Base-by-base conservation (phyloP, 176 grass and related monocot species). In the Aegilops tauschii region DNA sequence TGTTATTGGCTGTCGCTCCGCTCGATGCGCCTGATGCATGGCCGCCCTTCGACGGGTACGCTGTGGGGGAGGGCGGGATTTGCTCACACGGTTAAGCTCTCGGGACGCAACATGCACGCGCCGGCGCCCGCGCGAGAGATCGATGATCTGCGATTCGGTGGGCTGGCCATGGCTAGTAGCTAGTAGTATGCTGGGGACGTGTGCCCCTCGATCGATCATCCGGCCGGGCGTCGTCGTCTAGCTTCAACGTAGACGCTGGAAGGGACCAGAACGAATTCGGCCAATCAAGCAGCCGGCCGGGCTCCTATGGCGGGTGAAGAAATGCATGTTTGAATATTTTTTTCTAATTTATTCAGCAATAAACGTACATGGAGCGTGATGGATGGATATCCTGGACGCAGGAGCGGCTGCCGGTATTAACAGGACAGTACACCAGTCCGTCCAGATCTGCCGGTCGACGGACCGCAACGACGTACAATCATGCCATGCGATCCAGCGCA, bases 41-140 rank as follows among this genome's bases (percentile, higher is more conserved):
- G 28, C 74, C 84, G 75, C 14, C 61, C 37, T 88, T 54, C 64
- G 82, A 70, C 77, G 76, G 61, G 76, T 82, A 85, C 64, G 90
- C 86, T 87, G 45, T 69, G 63, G 77, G 77, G 49, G 13, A 5
- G 13, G 20, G 14, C 77, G 69, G 37, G 82, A 81, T 84, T 58
- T 84, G 52, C 67, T 35, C 80, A 49, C 81, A 50, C 81, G 76
- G 76, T 81, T 20, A 36, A 74, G 61, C 75, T 54, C 56, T 31
- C 17, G 80, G 31, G 80, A 84, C 75, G 89, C 88, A 50, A 90
- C 42, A 12, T 35, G 56, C 20, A 21, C 79, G 63, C 27, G 20
- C 14, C 25, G 37, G 10, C 17, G 16, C 50, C n/a, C 2, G 42
- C 52, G 27, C 1, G 8, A 18, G 49, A 16, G 32, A 34, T 34